These are phyloP conservation scores for Auricularia heimuer DNA, from an alignment of 768 basidiomycete genomes.

Conservation along the genomic window DNA sequence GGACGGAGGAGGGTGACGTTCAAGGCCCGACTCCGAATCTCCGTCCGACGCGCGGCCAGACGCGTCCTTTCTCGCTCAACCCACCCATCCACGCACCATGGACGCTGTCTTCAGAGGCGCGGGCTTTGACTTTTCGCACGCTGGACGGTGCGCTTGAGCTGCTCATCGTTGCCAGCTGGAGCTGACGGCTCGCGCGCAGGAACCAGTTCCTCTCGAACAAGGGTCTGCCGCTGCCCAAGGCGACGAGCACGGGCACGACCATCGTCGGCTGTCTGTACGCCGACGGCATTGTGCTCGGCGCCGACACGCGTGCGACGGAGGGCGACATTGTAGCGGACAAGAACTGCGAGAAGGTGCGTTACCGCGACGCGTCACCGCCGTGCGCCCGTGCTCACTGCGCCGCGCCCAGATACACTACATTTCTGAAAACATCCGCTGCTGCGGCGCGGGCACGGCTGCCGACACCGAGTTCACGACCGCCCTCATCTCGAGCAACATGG, in stretches of 20 bases:
- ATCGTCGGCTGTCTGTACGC: conserved; percentile 94
- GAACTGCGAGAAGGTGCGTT: conserved; percentile 94
- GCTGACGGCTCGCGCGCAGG: conserved; percentile 24
- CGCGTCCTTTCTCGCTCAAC: background rate
- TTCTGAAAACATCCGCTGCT: conserved; percentile 90
- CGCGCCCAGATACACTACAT: conserved; percentile 84
- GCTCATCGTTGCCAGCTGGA: background rate
- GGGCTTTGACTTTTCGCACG: conserved; percentile 75
- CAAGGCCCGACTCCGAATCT: too few species aligned
- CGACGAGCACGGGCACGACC: conserved; percentile 90
- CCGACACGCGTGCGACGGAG: conserved; percentile 92
- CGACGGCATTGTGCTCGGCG: conserved; percentile 89
- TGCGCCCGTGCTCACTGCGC: background rate
- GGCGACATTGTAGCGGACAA: conserved; percentile 96
- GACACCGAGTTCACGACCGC: conserved; percentile 95
- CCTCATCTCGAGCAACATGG: conserved; percentile 92
- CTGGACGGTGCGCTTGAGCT: conserved; percentile 40
- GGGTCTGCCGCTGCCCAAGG: conserved; percentile 68
- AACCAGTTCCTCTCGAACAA: conserved; percentile 64
- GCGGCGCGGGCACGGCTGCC: conserved; percentile 98
- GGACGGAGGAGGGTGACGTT: too few species aligned
- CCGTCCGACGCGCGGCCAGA: background rate
- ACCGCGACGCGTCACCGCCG: background rate
- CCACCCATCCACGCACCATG: background rate
- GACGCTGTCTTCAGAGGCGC: conserved; percentile 17